A percentile compares a stretch with the other conserved stretches of the same genome.
These are phyloP conservation scores for Puccinia polysora DNA, from an alignment of 1,284 basidiomycete genomes.

Conservation along the genomic window DNA sequence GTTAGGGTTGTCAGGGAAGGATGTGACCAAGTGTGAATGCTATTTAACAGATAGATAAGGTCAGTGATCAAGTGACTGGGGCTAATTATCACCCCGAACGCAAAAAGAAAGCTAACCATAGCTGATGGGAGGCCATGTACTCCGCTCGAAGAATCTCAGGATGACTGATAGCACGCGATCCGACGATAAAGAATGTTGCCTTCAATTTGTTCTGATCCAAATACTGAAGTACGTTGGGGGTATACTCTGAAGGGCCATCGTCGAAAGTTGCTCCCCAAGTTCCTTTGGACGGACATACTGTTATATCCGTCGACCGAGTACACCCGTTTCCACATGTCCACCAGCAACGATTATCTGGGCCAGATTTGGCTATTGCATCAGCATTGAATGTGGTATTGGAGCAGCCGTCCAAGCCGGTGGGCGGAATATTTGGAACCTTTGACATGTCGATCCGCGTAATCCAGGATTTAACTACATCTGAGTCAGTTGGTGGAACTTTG, in stretches of 20 bases:
- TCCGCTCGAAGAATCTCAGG: slow-evolving; percentile 73
- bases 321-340: slow-evolving; percentile 78
- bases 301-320: slow-evolving; percentile 68
- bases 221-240: slow-evolving; percentile 67
- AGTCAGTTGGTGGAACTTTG: slow-evolving; percentile 63
- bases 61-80: slow-evolving; percentile 42
- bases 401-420: slow-evolving; percentile 63
- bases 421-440: slow-evolving; percentile 60
- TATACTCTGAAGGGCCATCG: slow-evolving; percentile 67
- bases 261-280: slow-evolving; percentile 63
- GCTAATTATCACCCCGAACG: not conserved
- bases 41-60: slow-evolving; percentile 47
- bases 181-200: slow-evolving; percentile 88
- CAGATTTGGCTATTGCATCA: slow-evolving; percentile 63
- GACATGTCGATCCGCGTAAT: slow-evolving; percentile 62
- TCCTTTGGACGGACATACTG: slow-evolving; percentile 69
- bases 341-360: slow-evolving; percentile 66
- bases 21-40: slow-evolving; percentile 58
- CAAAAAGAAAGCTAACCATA: slow-evolving; percentile 57
- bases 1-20: slow-evolving; percentile 68
- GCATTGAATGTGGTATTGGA: slow-evolving; percentile 60
- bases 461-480: slow-evolving; percentile 68
- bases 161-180: slow-evolving; percentile 77
- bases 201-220: slow-evolving; percentile 64
- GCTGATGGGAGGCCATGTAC: slow-evolving; percentile 61